Conservation (phyloP, 2,329 filamentous ascomycete species). For the Exophiala mesophila region DNA sequence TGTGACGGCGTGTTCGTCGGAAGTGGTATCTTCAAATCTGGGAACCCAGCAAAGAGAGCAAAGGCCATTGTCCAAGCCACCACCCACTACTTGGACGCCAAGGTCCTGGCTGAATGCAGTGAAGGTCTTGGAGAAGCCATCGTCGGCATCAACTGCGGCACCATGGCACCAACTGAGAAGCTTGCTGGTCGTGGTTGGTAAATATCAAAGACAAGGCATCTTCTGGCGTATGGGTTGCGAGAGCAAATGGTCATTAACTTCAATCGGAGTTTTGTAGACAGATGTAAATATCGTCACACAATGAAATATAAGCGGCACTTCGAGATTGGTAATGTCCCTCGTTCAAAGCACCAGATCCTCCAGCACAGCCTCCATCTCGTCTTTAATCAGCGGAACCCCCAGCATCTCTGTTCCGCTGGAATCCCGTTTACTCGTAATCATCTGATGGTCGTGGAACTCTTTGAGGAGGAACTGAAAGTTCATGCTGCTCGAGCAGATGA, state of each 20-base stretch:
- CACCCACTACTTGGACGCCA: constrained; percentile 81
- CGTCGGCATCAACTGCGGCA: constrained; percentile 86
- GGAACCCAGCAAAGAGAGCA: constrained; percentile 82
- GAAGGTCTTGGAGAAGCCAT: constrained; percentile 93
- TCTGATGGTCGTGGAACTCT: constrained; percentile 97
- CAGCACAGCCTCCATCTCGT: constrained; percentile 82
- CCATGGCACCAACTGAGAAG: constrained; percentile 74
- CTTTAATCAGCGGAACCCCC: constrained; percentile 76
- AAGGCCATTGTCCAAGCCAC: constrained; percentile 92
- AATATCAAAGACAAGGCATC: background rate
- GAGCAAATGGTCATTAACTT: too few species aligned
- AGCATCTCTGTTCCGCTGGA: constrained; percentile 77
- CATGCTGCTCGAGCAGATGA: constrained; percentile 95
- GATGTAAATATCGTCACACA: background rate
- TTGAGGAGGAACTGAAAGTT: constrained; percentile 90
- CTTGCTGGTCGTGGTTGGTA: constrained; percentile 83
- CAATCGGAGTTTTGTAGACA: background rate
- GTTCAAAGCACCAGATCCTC: constrained; percentile 60
- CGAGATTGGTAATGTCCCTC: too few species aligned
- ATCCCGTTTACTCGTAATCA: constrained; percentile 87
- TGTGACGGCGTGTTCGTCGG: constrained; percentile 98
- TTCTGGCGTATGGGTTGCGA: constrained; percentile 1
- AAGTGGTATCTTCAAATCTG: constrained; percentile 94
- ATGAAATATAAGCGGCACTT: background rate
- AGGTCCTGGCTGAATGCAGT: constrained; percentile 80